Evolutionary conservation across 2,329 filamentous ascomycete genomes (phyloP).

Genomic region (Magnaporthiopsis incrustans): DNA sequence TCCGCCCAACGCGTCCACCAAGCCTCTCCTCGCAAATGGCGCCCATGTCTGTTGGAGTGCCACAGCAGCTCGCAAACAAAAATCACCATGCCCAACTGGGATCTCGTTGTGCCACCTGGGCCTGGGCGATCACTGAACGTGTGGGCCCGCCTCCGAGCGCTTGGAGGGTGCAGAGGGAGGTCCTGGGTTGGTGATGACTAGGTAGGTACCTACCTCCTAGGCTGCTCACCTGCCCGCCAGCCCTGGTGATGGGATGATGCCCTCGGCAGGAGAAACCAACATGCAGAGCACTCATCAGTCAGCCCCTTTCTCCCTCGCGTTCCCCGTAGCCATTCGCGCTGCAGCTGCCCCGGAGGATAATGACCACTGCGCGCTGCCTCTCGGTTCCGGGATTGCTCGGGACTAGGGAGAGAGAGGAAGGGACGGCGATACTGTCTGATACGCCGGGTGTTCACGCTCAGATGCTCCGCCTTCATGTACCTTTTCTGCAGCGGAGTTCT

Average conservation of each 20-base stretch:
- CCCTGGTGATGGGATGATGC: neutral
- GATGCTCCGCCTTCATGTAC: neutral
- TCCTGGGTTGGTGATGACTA: neutral
- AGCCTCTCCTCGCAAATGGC: neutral
- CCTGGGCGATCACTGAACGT: neutral
- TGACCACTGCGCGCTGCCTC: neutral
- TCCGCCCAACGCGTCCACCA: neutral
- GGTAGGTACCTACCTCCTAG: no score
- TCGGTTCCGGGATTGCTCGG: neutral
- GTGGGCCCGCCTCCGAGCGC: neutral
- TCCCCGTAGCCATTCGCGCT: neutral
- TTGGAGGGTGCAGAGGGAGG: neutral
- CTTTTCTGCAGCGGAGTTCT: neutral
- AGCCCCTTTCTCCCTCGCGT: neutral
- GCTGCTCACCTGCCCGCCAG: neutral
- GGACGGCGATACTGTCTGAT: neutral
- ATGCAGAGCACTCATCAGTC: neutral
- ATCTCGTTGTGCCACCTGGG: neutral
- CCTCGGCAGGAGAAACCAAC: neutral
- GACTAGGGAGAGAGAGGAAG: neutral
- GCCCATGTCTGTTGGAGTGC: neutral
- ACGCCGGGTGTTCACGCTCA: neutral
- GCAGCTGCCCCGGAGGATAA: neutral
- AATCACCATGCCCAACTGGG: neutral
- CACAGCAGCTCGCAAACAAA: neutral